These are phyloP conservation scores for Truncatella angustata DNA, from an alignment of 2,329 filamentous ascomycete genomes.

Conservation along the genomic window DNA sequence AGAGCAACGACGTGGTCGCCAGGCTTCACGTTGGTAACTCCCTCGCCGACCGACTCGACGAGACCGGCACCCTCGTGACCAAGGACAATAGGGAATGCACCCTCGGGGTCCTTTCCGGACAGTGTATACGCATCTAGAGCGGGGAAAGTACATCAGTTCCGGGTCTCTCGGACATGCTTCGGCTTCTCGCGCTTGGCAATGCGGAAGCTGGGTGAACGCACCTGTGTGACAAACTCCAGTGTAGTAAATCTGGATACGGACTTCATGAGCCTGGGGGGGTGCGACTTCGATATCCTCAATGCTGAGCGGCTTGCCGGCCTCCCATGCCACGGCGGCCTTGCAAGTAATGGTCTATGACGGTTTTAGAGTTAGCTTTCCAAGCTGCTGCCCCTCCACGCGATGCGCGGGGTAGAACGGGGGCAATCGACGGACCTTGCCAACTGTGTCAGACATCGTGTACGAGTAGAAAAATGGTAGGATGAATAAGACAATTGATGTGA, in stretches of 20 bases:
- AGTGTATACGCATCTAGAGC: constrained; percentile 82
- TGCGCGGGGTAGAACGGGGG: not conserved
- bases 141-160: constrained; percentile 12
- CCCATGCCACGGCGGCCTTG: constrained; percentile 98
- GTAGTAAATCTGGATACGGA: constrained; percentile 95
- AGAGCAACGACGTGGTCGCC: constrained; percentile 90
- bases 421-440: constrained; percentile 45
- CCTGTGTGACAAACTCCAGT: constrained; percentile 98
- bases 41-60: constrained; percentile 91
- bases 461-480: not conserved
- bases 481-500: constrained; percentile 7
- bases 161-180: constrained; percentile 25
- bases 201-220: constrained; percentile 37
- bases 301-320: constrained; percentile 83
- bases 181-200: constrained; percentile 17
- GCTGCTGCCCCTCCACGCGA: constrained; percentile 2
- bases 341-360: constrained; percentile 78
- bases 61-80: constrained; percentile 91
- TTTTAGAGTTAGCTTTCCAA: constrained; percentile 10
- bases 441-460: constrained; percentile 49
- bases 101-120: constrained; percentile 95
- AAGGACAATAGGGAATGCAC: constrained; percentile 84
- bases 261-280: constrained; percentile 87
- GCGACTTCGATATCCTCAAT: constrained; percentile 92
- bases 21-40: constrained; percentile 89